A percentile compares a stretch with the other conserved stretches of the same genome.
Evolutionary conservation across 352 stramenopile species (phyloP).

Genomic region (Thalassiosira ordinaria): DNA sequence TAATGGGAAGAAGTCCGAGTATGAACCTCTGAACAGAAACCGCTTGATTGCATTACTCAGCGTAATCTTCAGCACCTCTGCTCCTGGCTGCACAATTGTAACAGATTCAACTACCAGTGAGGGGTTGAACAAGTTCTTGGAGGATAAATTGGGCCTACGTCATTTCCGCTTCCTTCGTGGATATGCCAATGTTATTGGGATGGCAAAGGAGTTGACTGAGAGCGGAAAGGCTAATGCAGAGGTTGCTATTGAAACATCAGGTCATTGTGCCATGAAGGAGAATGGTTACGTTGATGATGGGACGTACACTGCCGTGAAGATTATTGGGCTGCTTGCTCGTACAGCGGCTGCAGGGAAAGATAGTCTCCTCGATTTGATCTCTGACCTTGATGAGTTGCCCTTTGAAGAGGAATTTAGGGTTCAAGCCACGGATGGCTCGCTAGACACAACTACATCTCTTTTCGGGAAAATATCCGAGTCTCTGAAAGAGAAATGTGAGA

Average conservation of each 20-base stretch:
- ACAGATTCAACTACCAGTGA: slow-evolving; percentile 81
- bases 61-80: slow-evolving; percentile 64
- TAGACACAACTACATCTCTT: slow-evolving; percentile 62
- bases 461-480: slow-evolving; percentile 50
- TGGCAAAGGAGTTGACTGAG: slow-evolving; percentile 71
- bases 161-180: slow-evolving; percentile 79
- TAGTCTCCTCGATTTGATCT: slow-evolving; percentile 64
- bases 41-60: slow-evolving; percentile 79
- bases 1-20: slow-evolving; percentile 31
- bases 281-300: slow-evolving; percentile 85
- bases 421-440: slow-evolving; percentile 54
- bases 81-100: slow-evolving; percentile 73
- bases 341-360: slow-evolving; percentile 20
- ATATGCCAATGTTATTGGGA: slow-evolving; percentile 85
- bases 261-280: slow-evolving; percentile 79
- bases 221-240: slow-evolving; percentile 64
- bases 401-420: slow-evolving; percentile 67
- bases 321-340: slow-evolving; percentile 71
- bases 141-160: slow-evolving; percentile 57
- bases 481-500: slow-evolving; percentile 49
- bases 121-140: slow-evolving; percentile 72
- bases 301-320: slow-evolving; percentile 82
- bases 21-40: slow-evolving; percentile 80
- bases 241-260: slow-evolving; percentile 84
- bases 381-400: slow-evolving; percentile 63